Evolutionary conservation across 208 protist species (phyloP).

Genomic region (Leishmania turanica): DNA sequence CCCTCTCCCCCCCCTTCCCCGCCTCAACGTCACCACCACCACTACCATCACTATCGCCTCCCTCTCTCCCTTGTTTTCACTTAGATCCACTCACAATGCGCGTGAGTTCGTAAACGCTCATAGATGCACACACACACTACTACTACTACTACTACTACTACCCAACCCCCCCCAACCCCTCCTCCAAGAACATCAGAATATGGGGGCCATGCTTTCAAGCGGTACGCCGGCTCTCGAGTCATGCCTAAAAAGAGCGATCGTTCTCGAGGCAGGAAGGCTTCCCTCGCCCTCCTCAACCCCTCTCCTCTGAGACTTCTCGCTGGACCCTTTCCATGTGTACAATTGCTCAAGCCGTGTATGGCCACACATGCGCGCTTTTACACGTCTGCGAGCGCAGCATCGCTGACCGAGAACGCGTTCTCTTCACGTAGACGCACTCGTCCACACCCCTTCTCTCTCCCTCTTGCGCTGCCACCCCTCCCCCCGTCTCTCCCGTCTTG

Average conservation of each 20-base stretch:
- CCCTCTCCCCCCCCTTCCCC: no score
- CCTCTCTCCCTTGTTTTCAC: background rate
- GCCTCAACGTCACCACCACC: no score
- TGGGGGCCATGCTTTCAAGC: background rate
- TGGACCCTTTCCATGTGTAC: background rate
- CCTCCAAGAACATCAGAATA: background rate
- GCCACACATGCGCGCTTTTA: background rate
- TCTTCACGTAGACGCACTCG: background rate
- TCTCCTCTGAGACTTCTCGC: background rate
- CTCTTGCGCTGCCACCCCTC: background rate
- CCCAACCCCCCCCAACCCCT: background rate
- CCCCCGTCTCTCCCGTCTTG: background rate
- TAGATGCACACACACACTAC: background rate
- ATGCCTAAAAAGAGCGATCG: background rate
- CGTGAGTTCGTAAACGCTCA: background rate
- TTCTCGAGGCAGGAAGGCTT: background rate
- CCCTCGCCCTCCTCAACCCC: background rate
- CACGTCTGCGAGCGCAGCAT: background rate
- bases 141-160: background rate
- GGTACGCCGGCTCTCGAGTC: background rate
- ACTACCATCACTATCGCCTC: background rate
- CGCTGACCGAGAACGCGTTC: background rate
- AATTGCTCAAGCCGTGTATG: background rate
- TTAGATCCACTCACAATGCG: background rate
- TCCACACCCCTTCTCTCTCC: background rate